Percentiles rank a stretch among this genome's conserved stretches.
Evolutionary conservation across 306 rosid genomes (phyloP).

Genomic region (Quercus aquifolioides): DNA sequence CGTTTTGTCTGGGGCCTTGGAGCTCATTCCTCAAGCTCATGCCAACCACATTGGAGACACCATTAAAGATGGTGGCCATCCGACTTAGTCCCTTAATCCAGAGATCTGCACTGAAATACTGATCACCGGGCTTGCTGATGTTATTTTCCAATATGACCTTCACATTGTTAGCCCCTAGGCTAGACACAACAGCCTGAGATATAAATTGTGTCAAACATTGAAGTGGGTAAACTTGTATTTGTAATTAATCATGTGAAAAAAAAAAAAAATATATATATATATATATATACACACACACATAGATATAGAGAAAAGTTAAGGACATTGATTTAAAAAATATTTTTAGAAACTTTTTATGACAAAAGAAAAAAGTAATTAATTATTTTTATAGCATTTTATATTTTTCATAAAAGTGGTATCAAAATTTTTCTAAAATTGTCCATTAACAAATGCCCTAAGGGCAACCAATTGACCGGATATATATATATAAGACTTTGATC

Average conservation of each 20-base stretch:
- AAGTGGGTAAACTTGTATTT: not conserved
- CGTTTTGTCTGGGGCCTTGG: slow-evolving; percentile 72
- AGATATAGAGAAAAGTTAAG: too few relatives aligned
- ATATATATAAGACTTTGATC: too few relatives aligned
- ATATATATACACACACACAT: rapidly evolving
- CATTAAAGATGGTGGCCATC: slow-evolving; percentile 72
- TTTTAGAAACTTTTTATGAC: too few relatives aligned
- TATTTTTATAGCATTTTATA: too few relatives aligned
- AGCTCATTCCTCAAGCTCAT: slow-evolving; percentile 92
- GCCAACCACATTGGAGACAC: slow-evolving; percentile 55
- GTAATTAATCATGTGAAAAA: not conserved
- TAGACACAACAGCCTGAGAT: not conserved
- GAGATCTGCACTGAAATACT: slow-evolving; percentile 51
- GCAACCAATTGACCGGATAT: too few relatives aligned
- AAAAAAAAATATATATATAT: not conserved
- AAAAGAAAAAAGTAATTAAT: too few relatives aligned
- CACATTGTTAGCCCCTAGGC: not conserved
- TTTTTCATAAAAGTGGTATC: too few relatives aligned
- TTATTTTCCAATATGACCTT: slow-evolving; percentile 66
- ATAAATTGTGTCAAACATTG: not conserved
- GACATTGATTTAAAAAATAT: too few relatives aligned
- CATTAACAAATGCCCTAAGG: too few relatives aligned
- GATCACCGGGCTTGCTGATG: slow-evolving; percentile 67
- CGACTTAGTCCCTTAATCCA: slow-evolving; percentile 70
- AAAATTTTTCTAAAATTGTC: too few relatives aligned